Percentiles rank a stretch among this genome's conserved stretches.
Evolutionary conservation across 352 stramenopile species (phyloP).

Genomic region (Globisporangium emineosum): DNA sequence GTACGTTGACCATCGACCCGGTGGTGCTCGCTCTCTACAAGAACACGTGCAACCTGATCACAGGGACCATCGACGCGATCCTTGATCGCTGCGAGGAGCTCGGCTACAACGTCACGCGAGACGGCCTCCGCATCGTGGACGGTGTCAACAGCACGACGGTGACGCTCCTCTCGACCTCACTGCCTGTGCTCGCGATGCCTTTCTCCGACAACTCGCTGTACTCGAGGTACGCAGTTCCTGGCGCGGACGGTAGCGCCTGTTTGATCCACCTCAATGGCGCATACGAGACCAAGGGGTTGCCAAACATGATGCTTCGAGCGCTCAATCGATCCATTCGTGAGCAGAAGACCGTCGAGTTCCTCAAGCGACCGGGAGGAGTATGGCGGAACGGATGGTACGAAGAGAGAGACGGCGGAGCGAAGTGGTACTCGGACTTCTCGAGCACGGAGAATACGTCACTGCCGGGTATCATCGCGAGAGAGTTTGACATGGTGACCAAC

Average conservation of each 20-base stretch:
- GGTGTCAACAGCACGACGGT: not conserved
- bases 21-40: not conserved
- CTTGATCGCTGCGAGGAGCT: constrained; percentile 16
- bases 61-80: constrained; percentile 20
- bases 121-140: constrained; percentile 14
- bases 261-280: constrained; percentile 24
- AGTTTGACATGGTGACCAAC: constrained; percentile 2
- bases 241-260: constrained; percentile 28
- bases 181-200: constrained; percentile 41
- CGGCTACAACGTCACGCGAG: constrained; percentile 25
- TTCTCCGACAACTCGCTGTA: constrained; percentile 32
- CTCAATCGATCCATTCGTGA: constrained; percentile 11
- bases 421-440: constrained; percentile 5
- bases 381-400: constrained; percentile 19
- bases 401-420: not conserved
- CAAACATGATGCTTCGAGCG: not conserved
- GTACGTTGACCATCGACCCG: not conserved
- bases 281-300: constrained; percentile 13
- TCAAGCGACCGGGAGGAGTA: not conserved
- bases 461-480: not conserved
- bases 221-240: constrained; percentile 28
- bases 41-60: constrained; percentile 10
- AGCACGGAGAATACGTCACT: not conserved
- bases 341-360: not conserved
- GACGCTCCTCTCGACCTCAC: constrained; percentile 19